phyloP scores from a whole-genome alignment of 2,329 filamentous ascomycete species.

The Plectosphaerella plurivora region DNA sequence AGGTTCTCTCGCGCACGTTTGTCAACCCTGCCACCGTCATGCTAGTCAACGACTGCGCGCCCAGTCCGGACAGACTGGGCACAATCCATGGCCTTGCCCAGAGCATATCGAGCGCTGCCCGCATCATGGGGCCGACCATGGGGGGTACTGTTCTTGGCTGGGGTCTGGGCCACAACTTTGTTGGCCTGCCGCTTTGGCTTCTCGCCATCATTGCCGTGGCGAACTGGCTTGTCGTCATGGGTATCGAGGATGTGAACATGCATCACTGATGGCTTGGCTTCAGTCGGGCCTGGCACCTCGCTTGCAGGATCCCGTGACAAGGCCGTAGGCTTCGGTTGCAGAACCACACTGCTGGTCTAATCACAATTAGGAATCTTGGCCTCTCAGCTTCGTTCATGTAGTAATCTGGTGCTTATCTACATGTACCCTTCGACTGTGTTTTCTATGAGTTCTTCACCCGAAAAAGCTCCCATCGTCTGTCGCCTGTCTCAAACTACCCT shows the following conservation, averaged over 20 bases:
- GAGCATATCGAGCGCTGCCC: conserved; percentile 16
- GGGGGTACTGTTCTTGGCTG: conserved; percentile 17
- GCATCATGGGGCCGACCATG: conserved; percentile 16
- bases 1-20: conserved; percentile 17
- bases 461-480: too few relatives aligned
- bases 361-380: too few relatives aligned
- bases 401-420: too few relatives aligned
- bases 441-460: too few relatives aligned
- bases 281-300: too few relatives aligned
- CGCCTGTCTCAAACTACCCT: too few relatives aligned
- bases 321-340: too few relatives aligned
- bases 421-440: too few relatives aligned
- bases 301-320: too few relatives aligned
- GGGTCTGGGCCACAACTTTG: conserved; percentile 16
- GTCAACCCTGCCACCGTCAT: conserved; percentile 18
- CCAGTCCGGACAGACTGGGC: conserved; percentile 13
- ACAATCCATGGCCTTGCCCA: conserved; percentile 18
- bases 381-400: too few relatives aligned
- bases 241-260: conserved; percentile 7
- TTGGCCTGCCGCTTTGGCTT: conserved; percentile 16
- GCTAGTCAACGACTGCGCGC: conserved; percentile 18
- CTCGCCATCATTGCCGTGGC: conserved; percentile 3
- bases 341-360: too few relatives aligned
- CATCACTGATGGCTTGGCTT: neutral
- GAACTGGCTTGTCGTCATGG: conserved; percentile 8